Evolutionary conservation across 345 rosid species (phyloP).

Genomic region (Schrenkiella parvula): DNA sequence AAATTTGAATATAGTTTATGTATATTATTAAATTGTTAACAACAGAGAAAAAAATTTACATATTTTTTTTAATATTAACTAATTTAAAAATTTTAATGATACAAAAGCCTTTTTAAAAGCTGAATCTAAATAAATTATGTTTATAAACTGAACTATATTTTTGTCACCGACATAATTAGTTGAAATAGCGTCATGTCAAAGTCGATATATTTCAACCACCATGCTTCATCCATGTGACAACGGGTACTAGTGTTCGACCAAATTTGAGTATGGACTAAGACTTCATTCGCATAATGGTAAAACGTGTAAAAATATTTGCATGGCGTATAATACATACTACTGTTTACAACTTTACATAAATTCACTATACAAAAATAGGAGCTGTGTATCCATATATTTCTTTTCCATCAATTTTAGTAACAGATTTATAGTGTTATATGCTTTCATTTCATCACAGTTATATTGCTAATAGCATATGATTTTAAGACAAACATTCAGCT

Average conservation of each 20-base stretch:
- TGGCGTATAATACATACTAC: background rate
- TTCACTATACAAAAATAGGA: background rate
- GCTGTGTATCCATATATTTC: background rate
- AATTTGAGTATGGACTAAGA: slow-evolving; percentile 20
- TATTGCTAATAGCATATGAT: background rate
- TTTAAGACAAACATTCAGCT: background rate
- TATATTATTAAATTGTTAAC: too few species aligned
- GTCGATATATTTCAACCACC: slow-evolving; percentile 6
- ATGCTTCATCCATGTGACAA: slow-evolving; percentile 26
- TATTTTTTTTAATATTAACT: too few species aligned
- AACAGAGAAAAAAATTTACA: too few species aligned
- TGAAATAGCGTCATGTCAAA: slow-evolving; percentile 22
- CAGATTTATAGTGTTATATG: background rate
- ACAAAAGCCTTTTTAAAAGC: background rate
- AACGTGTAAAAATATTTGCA: background rate
- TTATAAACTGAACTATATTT: background rate
- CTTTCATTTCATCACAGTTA: background rate
- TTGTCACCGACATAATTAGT: slow-evolving; percentile 21
- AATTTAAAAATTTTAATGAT: background rate
- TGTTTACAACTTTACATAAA: background rate
- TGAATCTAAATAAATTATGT: background rate
- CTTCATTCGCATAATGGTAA: slow-evolving; percentile 1
- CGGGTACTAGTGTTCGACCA: slow-evolving; percentile 24
- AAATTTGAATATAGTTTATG: too few species aligned
- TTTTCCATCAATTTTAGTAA: background rate